Evolutionary conservation across 2,329 filamentous ascomycete genomes (phyloP).

Genomic region (Cladophialophora immunda): DNA sequence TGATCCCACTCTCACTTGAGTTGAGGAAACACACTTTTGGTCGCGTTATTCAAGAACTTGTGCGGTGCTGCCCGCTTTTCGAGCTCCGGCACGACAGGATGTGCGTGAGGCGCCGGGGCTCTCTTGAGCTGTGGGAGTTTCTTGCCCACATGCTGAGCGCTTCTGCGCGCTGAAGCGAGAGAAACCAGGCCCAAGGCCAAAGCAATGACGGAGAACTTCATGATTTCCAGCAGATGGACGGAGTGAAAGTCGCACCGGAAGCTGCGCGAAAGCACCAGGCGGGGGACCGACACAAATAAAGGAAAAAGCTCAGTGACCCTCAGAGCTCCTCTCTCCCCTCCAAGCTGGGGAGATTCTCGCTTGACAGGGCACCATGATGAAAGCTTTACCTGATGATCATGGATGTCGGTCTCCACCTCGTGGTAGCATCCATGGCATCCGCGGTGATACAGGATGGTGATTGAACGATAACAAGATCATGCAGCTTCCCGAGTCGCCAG

Average conservation of each 20-base stretch:
- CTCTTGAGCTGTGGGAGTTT: slow-evolving; percentile 33
- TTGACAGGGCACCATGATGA: slow-evolving; percentile 8
- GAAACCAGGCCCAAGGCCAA: slow-evolving; percentile 32
- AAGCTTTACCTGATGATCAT: slow-evolving; percentile 4
- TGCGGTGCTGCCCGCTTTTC: slow-evolving; percentile 29
- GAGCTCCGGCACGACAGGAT: slow-evolving; percentile 19
- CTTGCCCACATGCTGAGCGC: slow-evolving; percentile 39
- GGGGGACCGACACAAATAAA: slow-evolving; percentile 9
- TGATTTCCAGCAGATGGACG: slow-evolving; percentile 15
- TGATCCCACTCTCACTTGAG: too few species aligned
- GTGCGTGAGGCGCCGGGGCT: slow-evolving; percentile 20
- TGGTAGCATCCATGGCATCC: slow-evolving; percentile 7
- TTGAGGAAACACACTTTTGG: slow-evolving; percentile 30
- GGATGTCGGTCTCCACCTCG: slow-evolving; percentile 5
- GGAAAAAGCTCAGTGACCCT: neutral
- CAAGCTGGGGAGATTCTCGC: slow-evolving; percentile 8
- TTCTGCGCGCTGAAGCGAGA: slow-evolving; percentile 32
- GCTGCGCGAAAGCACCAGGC: slow-evolving; percentile 3
- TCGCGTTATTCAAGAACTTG: slow-evolving; percentile 36
- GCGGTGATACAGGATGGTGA: slow-evolving; percentile 12
- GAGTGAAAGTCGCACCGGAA: neutral
- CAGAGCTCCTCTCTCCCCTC: neutral
- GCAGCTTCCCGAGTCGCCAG: slow-evolving; percentile 9
- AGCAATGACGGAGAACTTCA: slow-evolving; percentile 36
- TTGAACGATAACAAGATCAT: slow-evolving; percentile 28